Conservation (phyloP, 441 rosid genomes). For the Erodium trifolium region DNA sequence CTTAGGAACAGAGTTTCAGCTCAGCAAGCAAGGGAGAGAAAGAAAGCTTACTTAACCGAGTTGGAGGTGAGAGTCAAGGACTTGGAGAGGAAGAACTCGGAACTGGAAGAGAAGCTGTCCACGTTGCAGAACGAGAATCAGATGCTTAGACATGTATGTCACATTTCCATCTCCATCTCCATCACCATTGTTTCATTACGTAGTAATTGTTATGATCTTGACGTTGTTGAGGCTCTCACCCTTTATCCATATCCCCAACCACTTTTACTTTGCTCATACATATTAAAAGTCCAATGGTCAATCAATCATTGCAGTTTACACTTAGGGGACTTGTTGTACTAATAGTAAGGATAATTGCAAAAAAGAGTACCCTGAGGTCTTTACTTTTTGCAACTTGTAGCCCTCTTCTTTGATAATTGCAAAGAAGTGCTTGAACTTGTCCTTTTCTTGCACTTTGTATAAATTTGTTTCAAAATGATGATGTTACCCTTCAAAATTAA, state of each 20-base stretch:
- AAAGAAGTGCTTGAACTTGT: no score
- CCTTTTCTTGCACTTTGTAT: no score
- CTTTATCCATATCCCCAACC: neutral
- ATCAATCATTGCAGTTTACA: neutral
- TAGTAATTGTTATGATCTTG: conserved; percentile 1
- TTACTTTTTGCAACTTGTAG: no score
- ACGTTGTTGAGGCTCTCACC: neutral
- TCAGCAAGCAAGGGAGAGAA: conserved; percentile 29
- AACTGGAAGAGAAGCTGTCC: conserved; percentile 26
- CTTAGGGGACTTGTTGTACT: neutral
- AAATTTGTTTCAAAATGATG: no score
- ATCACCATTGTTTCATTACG: neutral
- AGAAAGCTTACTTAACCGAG: conserved; percentile 24
- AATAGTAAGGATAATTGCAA: neutral
- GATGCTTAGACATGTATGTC: conserved; percentile 28
- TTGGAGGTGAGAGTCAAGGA: conserved; percentile 23
- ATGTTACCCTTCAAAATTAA: no score
- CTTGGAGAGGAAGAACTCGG: conserved; percentile 25
- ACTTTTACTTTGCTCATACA: neutral
- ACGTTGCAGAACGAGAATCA: conserved; percentile 28
- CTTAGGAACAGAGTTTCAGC: conserved; percentile 30
- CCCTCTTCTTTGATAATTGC: no score
- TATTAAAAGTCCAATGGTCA: neutral
- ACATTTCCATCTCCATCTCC: neutral
- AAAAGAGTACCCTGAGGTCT: no score